Conservation (phyloP, 148 eudicot genomes). For the Mesembryanthemum crystallinum region DNA sequence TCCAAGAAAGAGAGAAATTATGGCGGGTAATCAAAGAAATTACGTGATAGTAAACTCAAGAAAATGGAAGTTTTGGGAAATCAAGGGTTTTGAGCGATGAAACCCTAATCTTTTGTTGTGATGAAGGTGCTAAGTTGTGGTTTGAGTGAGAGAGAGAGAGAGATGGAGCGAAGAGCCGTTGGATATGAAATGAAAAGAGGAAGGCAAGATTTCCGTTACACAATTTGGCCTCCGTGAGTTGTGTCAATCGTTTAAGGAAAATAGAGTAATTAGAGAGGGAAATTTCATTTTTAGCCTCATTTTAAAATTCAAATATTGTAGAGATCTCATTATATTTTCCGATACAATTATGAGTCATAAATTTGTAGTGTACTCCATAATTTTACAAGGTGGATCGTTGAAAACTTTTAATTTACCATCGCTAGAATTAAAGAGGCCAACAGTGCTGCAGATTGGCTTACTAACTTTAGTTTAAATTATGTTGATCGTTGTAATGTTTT, state of each 20-base stretch:
- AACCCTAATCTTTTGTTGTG: slow-evolving; percentile 11
- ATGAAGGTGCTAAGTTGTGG: neutral
- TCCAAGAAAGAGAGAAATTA: neutral
- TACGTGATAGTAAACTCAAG: neutral
- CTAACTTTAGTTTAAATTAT: too few species aligned
- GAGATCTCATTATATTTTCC: neutral
- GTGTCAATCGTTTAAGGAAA: neutral
- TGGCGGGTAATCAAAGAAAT: slow-evolving; percentile 4
- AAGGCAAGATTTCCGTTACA: slow-evolving; percentile 22
- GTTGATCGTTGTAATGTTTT: too few species aligned
- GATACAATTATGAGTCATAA: too few species aligned
- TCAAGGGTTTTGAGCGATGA: slow-evolving; percentile 9
- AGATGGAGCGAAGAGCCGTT: slow-evolving; percentile 21
- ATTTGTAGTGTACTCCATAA: too few species aligned
- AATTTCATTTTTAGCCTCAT: neutral
- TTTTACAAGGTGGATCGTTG: too few species aligned
- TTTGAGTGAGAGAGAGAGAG: slow-evolving; percentile 16
- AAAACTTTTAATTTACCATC: too few species aligned
- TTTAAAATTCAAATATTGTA: slow-evolving; percentile 22
- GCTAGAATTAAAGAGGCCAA: too few species aligned
- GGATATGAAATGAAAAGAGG: neutral
- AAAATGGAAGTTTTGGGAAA: neutral
- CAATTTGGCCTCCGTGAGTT: neutral
- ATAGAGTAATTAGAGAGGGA: slow-evolving; percentile 21
- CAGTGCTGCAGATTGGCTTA: too few species aligned